Evolutionary conservation across 2,329 filamentous ascomycete genomes (phyloP), one percentile per base, ranked within the genome.

Genomic region (Neopestalotiopsis rosae): DNA sequence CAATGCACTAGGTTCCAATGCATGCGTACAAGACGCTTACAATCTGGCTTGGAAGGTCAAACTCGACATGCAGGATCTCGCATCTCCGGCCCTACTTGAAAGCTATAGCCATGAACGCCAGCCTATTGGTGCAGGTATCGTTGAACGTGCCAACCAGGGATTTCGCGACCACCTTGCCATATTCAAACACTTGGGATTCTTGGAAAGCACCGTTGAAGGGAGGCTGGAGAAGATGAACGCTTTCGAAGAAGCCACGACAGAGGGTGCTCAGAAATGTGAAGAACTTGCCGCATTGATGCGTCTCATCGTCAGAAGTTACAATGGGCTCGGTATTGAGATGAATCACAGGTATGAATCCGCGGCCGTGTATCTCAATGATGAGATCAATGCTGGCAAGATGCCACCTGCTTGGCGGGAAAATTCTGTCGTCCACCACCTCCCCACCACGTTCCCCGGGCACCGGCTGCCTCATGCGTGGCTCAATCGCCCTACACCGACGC

Each of bases 401-500:
- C 24, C 24, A 28, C 7, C 63, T 13, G 28, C 6, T 10, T 17
- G 5, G 3, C 28, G 24, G 2, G 2, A 42, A 4, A 45, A 65
- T 20, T n/a, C 28, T 13, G 40, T 28, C 30, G 10, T 65, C 7
- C n/a, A 65, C 17, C 56, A 65, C 80, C 82, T 49, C 84, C 77
- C 34, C 6, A 30, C 40, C 64, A 91, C 89, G 2, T 89, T 85
- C 72, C 90, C 90, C 0, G 90, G 90, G 7, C 81, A 81, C 38
- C 81, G 89, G 2, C 77, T 91, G 28, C 90, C 90, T 5, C 90
- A 92, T 76, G 89, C 82, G 0, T 91, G 90, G 90, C 78, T 91
- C 17, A 87, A 89, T 77, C 82, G 81, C 24, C 73, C 80, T 6
- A 72, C 81, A 12, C 84, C 88, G 0, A 78, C 78, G 10, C 24